These are phyloP conservation scores for Emericellopsis terricola DNA, from an alignment of 495 filamentous ascomycete species.

Conservation along the genomic window DNA sequence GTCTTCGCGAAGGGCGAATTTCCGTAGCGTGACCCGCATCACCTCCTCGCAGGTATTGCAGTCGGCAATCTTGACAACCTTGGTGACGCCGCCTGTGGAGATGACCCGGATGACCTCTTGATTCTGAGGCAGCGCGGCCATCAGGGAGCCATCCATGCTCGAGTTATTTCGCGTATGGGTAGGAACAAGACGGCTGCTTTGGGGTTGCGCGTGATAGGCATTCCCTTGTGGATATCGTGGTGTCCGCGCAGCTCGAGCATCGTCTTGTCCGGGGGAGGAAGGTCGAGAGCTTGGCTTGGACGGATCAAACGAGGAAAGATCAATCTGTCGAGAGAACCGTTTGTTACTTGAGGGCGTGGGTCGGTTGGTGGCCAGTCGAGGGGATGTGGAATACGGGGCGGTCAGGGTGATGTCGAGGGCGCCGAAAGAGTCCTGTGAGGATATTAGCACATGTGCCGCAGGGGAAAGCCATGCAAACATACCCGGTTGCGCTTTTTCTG, in stretches of 20 bases:
- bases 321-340: slow-evolving; percentile 55
- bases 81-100: slow-evolving; percentile 74
- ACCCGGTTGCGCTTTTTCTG: slow-evolving; percentile 79
- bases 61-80: slow-evolving; percentile 74
- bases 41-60: slow-evolving; percentile 86
- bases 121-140: slow-evolving; percentile 60
- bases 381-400: slow-evolving; percentile 44
- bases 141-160: slow-evolving; percentile 63
- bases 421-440: slow-evolving; percentile 47
- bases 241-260: slow-evolving; percentile 23
- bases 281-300: slow-evolving; percentile 46
- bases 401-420: slow-evolving; percentile 43
- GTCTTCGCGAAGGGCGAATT: slow-evolving; percentile 58
- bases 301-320: slow-evolving; percentile 24
- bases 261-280: slow-evolving; percentile 48
- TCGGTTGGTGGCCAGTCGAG: slow-evolving; percentile 34
- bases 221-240: slow-evolving; percentile 11
- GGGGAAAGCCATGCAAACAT: slow-evolving; percentile 21
- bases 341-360: slow-evolving; percentile 40
- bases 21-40: slow-evolving; percentile 66
- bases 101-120: slow-evolving; percentile 81
- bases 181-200: slow-evolving; percentile 24
- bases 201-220: slow-evolving; percentile 14
- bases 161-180: slow-evolving; percentile 43
- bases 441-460: slow-evolving; percentile 5